phyloP scores from a whole-genome alignment of 108 stramenopile genomes.

The Cyclotella cryptica region DNA sequence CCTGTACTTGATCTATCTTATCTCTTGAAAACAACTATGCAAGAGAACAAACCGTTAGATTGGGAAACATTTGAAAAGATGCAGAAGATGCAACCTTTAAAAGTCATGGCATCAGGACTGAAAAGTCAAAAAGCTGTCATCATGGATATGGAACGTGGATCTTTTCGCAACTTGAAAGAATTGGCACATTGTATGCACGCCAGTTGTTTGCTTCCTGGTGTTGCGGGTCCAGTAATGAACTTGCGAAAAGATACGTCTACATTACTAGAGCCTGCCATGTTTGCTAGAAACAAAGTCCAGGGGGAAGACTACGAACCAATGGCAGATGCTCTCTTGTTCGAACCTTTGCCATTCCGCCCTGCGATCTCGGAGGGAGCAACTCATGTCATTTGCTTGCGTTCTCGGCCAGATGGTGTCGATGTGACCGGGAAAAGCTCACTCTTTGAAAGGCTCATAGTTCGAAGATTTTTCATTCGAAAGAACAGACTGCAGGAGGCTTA shows the following conservation, averaged over 20 bases:
- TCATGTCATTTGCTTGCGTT: conserved; percentile 90
- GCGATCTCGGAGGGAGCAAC: conserved; percentile 92
- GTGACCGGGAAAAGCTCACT: conserved; percentile 84
- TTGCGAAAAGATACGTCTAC: conserved; percentile 16
- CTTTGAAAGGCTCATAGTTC: conserved; percentile 83
- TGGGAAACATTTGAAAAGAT: conserved; percentile 87
- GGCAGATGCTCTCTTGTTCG: conserved; percentile 92
- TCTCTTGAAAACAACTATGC: conserved; percentile 81
- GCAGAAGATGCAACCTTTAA: conserved; percentile 88
- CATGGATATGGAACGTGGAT: conserved; percentile 79
- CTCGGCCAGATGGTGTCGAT: conserved; percentile 91
- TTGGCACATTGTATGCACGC: conserved; percentile 90
- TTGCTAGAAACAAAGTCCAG: conserved; percentile 57
- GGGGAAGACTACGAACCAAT: conserved; percentile 76
- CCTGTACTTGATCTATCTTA: conserved; percentile 92
- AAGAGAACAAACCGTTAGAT: conserved; percentile 89
- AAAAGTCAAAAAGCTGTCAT: conserved; percentile 72
- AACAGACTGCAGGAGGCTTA: conserved; percentile 71
- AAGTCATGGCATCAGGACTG: conserved; percentile 90
- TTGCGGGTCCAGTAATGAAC: conserved; percentile 93
- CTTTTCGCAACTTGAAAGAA: conserved; percentile 80
- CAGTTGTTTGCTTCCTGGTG: conserved; percentile 93
- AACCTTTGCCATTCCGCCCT: conserved; percentile 88
- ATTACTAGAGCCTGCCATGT: conserved; percentile 40
- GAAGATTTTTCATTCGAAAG: conserved; percentile 87